Conservation (phyloP, 768 basidiomycete species). For the Tremella fuciformis region DNA sequence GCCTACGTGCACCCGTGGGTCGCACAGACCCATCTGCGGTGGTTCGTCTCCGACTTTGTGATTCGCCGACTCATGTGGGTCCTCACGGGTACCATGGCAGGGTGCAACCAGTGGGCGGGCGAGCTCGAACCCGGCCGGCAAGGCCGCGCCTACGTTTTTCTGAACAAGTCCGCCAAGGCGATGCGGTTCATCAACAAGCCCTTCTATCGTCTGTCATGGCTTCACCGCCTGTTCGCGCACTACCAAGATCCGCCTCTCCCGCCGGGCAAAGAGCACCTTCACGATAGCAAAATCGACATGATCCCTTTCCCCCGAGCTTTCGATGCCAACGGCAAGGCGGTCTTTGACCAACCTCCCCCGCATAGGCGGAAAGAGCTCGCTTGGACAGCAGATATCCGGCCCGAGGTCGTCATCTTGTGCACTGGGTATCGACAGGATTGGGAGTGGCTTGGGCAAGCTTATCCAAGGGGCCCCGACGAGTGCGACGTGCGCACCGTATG, state of each 20-base stretch:
- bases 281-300: constrained; percentile 45
- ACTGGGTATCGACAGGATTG: constrained; percentile 53
- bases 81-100: constrained; percentile 60
- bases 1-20: constrained; percentile 62
- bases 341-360: constrained; percentile 55
- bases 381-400: constrained; percentile 40
- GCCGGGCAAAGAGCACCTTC: constrained; percentile 53
- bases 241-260: constrained; percentile 60
- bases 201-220: constrained; percentile 55
- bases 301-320: constrained; percentile 61
- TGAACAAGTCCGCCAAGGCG: constrained; percentile 59
- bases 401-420: constrained; percentile 36
- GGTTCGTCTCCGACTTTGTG: constrained; percentile 61
- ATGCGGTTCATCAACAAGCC: constrained; percentile 65
- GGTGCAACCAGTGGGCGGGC: constrained; percentile 66
- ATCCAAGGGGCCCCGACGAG: constrained; percentile 42
- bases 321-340: constrained; percentile 54
- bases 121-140: constrained; percentile 59
- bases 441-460: constrained; percentile 44
- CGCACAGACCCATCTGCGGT: constrained; percentile 59
- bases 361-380: constrained; percentile 52
- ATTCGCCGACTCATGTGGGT: constrained; percentile 63
- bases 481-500: constrained; percentile 44
- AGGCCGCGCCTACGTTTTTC: constrained; percentile 64
- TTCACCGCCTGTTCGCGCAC: constrained; percentile 58